phyloP scores from a whole-genome alignment of 2,329 filamentous ascomycete species.

The Colletotrichum australisinense region DNA sequence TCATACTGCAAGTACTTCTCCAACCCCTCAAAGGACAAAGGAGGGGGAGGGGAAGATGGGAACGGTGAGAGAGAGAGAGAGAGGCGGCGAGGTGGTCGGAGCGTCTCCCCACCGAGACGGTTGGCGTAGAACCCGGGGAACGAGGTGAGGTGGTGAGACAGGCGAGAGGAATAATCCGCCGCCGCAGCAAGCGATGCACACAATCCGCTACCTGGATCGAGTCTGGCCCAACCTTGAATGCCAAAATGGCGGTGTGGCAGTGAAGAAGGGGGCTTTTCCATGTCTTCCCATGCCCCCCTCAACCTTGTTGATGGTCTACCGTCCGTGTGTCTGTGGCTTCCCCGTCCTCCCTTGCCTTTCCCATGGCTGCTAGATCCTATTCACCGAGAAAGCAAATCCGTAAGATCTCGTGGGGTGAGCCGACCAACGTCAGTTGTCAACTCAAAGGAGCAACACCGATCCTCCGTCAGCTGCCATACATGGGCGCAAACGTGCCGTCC shows the following conservation, averaged over 20 bases:
- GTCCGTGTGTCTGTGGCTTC: constrained; percentile 10
- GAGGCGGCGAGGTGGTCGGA: not conserved
- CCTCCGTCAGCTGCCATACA: not conserved
- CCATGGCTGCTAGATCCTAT: not conserved
- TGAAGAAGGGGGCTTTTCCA: constrained; percentile 6
- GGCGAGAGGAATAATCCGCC: constrained; percentile 2
- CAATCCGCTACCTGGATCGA: constrained; percentile 6
- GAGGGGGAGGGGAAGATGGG: not conserved
- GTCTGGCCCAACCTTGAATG: constrained; percentile 28
- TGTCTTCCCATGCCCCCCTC: not conserved
- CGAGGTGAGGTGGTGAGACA: constrained; percentile 17
- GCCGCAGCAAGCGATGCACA: constrained; percentile 29
- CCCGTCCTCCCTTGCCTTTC: not conserved
- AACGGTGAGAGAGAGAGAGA: not conserved
- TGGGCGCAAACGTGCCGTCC: not conserved
- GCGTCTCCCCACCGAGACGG: constrained; percentile 1
- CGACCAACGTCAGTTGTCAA: not conserved
- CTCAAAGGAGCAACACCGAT: not conserved
- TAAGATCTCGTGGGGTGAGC: constrained; percentile 28
- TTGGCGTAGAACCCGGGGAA: not conserved
- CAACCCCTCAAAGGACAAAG: not conserved
- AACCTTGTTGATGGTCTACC: constrained; percentile 17
- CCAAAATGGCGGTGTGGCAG: constrained; percentile 35
- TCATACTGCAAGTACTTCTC: not conserved
- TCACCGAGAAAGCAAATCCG: constrained; percentile 9